A percentile compares a stretch with the other conserved stretches of the same genome.
Evolutionary conservation across 495 filamentous ascomycete species (phyloP).

Genomic region (Lasiosphaeria hispida): DNA sequence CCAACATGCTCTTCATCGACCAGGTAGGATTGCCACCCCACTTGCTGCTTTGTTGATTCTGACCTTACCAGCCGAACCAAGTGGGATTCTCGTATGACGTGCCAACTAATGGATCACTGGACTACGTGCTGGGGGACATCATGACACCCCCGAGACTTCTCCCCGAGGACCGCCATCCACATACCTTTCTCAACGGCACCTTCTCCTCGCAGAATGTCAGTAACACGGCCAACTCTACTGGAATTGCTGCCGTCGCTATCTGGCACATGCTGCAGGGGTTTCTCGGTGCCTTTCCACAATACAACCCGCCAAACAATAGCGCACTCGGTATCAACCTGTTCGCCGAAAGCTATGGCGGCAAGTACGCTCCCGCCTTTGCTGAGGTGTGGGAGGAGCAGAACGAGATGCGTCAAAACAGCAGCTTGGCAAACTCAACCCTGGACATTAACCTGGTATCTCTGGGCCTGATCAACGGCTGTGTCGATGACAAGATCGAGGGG

Average conservation of each 20-base stretch:
- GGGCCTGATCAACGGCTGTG: slow-evolving; percentile 69
- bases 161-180: slow-evolving; percentile 24
- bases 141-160: slow-evolving; percentile 29
- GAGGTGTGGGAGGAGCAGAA: slow-evolving; percentile 63
- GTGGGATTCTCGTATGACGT: slow-evolving; percentile 58
- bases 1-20: slow-evolving; percentile 74
- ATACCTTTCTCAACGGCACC: slow-evolving; percentile 55
- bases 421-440: slow-evolving; percentile 44
- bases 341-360: slow-evolving; percentile 63
- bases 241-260: slow-evolving; percentile 59
- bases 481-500: slow-evolving; percentile 69
- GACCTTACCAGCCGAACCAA: slow-evolving; percentile 47
- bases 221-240: slow-evolving; percentile 63
- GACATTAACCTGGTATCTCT: slow-evolving; percentile 57
- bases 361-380: slow-evolving; percentile 62
- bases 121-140: slow-evolving; percentile 34
- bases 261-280: slow-evolving; percentile 74
- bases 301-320: slow-evolving; percentile 46
- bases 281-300: slow-evolving; percentile 62
- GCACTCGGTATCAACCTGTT: slow-evolving; percentile 59
- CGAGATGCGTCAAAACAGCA: slow-evolving; percentile 43
- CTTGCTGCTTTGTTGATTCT: slow-evolving; percentile 44
- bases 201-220: slow-evolving; percentile 54
- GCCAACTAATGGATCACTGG: slow-evolving; percentile 50
- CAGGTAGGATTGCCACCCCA: slow-evolving; percentile 39